Conservation (phyloP, 345 rosid species). For the Moricandia moricandioides region DNA sequence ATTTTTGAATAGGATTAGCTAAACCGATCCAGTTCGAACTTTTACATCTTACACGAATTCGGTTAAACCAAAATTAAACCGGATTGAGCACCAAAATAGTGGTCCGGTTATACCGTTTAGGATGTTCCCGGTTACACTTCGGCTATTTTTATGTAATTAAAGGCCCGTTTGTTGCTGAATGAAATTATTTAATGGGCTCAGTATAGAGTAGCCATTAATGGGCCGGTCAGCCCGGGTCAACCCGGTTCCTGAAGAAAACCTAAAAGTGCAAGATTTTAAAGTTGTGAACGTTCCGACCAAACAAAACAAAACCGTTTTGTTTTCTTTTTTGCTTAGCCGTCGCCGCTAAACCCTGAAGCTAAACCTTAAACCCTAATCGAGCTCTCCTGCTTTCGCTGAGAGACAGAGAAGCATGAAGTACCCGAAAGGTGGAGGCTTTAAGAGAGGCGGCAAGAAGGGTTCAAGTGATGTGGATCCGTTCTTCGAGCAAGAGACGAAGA, state of each 20-base stretch:
- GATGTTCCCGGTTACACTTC: neutral
- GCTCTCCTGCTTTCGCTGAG: neutral
- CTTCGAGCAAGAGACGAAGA: conserved; percentile 47
- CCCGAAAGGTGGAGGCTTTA: conserved; percentile 32
- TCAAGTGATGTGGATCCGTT: conserved; percentile 44
- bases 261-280: conserved; percentile 25
- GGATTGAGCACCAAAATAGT: neutral
- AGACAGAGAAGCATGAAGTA: conserved; percentile 25
- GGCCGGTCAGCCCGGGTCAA: conserved; percentile 4
- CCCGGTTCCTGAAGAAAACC: conserved; percentile 23
- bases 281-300: conserved; percentile 33
- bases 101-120: neutral
- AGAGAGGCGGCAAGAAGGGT: conserved; percentile 37
- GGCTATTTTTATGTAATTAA: neutral
- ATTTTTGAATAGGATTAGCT: too few relatives aligned
- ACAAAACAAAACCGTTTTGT: neutral
- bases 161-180: too few relatives aligned
- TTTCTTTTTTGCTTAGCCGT: neutral
- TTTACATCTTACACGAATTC: too few relatives aligned
- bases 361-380: conserved; percentile 25
- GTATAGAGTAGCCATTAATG: neutral
- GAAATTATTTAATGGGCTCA: conserved; percentile 15
- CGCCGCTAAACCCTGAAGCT: conserved; percentile 40
- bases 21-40: too few relatives aligned
- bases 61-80: neutral